Conservation (phyloP, 371 early-diverging fungal species). For the Chytridiales sp. region DNA sequence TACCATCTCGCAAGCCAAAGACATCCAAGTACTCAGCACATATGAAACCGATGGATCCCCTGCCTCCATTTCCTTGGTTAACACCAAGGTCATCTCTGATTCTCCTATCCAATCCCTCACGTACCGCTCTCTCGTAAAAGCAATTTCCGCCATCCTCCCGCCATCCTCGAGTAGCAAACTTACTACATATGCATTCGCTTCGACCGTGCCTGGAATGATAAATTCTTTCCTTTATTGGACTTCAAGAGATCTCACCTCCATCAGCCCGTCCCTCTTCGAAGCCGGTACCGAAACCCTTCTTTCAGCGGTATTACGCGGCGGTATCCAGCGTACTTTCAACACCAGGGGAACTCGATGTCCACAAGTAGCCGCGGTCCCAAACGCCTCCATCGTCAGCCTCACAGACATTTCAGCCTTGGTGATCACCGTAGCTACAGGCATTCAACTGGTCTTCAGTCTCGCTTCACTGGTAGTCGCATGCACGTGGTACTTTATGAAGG, state of each 20-base stretch:
- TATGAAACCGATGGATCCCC: slow-evolving; percentile 26
- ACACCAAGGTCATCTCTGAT: background rate
- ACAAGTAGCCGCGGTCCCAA: background rate
- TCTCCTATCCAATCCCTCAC: slow-evolving; percentile 1
- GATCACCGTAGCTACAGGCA: background rate
- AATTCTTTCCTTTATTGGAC: slow-evolving; percentile 29
- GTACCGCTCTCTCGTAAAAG: background rate
- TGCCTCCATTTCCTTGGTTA: slow-evolving; percentile 25
- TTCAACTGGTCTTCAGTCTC: slow-evolving; percentile 17
- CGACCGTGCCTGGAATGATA: slow-evolving; percentile 20
- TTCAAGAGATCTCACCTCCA: slow-evolving; percentile 14
- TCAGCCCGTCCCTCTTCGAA: slow-evolving; percentile 17
- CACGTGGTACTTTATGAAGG: background rate
- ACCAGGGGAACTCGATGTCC: slow-evolving; percentile 7
- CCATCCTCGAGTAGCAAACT: background rate
- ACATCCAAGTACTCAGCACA: slow-evolving; percentile 6
- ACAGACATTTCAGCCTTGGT: background rate
- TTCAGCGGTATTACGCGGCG: slow-evolving; percentile 20
- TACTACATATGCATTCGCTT: slow-evolving; percentile 6
- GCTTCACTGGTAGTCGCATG: slow-evolving; percentile 1
- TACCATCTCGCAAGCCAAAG: background rate
- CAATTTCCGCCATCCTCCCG: background rate
- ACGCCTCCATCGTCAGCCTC: slow-evolving; percentile 1
- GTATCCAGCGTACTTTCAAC: slow-evolving; percentile 26
- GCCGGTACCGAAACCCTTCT: slow-evolving; percentile 26